Conservation (phyloP, 495 filamentous ascomycete genomes). For the Bathelium albidoporum region DNA sequence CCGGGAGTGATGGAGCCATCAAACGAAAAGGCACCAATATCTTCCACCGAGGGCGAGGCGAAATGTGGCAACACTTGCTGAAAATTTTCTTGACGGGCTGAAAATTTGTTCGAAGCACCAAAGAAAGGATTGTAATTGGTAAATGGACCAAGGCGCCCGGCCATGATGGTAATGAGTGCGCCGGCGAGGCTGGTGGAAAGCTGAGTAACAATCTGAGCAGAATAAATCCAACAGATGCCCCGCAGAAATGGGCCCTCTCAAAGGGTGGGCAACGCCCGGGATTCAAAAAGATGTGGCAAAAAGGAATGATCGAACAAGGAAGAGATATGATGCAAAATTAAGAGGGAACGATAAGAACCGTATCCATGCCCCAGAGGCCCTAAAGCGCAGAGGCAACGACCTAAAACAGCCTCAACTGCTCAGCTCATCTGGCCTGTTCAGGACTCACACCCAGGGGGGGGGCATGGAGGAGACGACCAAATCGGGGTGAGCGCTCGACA, state of each 20-base stretch:
- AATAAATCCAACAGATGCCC: background rate
- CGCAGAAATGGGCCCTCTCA: background rate
- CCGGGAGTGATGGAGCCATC: background rate
- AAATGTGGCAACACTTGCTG: background rate
- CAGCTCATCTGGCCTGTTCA: conserved; percentile 1
- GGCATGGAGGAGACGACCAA: background rate
- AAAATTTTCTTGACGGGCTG: background rate
- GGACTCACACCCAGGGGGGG: background rate
- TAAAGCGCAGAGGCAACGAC: background rate
- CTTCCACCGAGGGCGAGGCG: background rate
- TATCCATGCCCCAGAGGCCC: background rate
- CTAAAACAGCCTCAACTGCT: conserved; percentile 1
- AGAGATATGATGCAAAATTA: background rate
- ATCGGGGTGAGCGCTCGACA: background rate
- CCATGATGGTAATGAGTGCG: background rate
- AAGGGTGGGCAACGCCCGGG: background rate
- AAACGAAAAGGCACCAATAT: background rate
- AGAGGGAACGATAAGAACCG: background rate
- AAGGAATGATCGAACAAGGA: background rate
- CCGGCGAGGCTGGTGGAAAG: background rate
- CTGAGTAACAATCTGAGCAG: background rate
- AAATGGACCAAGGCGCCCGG: background rate
- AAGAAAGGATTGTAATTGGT: conserved; percentile 2
- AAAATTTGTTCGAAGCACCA: background rate
- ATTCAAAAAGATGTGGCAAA: background rate